Evolutionary conservation across 768 basidiomycete genomes (phyloP).

Genomic region (Tremella fuciformis): DNA sequence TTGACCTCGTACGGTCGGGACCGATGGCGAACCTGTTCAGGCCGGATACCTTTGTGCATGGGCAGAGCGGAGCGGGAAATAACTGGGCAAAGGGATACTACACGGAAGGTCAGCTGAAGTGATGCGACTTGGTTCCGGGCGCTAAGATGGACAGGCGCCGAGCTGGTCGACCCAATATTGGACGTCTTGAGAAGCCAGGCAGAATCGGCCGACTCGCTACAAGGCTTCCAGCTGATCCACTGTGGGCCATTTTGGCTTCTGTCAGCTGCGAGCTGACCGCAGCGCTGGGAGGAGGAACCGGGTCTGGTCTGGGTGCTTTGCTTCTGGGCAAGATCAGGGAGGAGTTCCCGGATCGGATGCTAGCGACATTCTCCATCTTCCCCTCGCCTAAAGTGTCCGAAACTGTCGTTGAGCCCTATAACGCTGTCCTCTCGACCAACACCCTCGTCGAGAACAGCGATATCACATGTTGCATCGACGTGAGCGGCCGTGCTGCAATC

Average conservation of each 20-base stretch:
- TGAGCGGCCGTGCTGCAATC: slow-evolving; percentile 17
- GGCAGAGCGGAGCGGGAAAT: slow-evolving; percentile 71
- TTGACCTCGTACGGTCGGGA: slow-evolving; percentile 71
- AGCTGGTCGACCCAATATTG: slow-evolving; percentile 64
- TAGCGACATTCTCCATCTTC: slow-evolving; percentile 50
- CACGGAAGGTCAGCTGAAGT: slow-evolving; percentile 62
- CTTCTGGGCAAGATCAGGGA: slow-evolving; percentile 49
- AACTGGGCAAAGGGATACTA: slow-evolving; percentile 91
- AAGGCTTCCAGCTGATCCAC: slow-evolving; percentile 60
- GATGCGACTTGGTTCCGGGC: neutral
- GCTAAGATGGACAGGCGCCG: slow-evolving; percentile 64
- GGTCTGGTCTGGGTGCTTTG: slow-evolving; percentile 47
- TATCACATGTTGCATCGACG: slow-evolving; percentile 47
- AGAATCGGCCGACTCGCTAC: slow-evolving; percentile 77
- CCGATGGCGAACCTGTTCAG: slow-evolving; percentile 72
- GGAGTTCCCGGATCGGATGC: slow-evolving; percentile 51
- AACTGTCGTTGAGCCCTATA: slow-evolving; percentile 53
- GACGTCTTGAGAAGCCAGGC: slow-evolving; percentile 72
- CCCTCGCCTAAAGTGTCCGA: slow-evolving; percentile 52
- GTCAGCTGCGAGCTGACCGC: slow-evolving; percentile 4
- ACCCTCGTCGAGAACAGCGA: slow-evolving; percentile 50
- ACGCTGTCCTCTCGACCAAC: slow-evolving; percentile 47
- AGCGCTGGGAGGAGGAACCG: slow-evolving; percentile 51
- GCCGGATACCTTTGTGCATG: slow-evolving; percentile 78
- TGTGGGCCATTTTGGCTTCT: slow-evolving; percentile 20